Evolutionary conservation across 164 flowering plant genomes (phyloP).

Genomic region (Umbellularia californica): DNA sequence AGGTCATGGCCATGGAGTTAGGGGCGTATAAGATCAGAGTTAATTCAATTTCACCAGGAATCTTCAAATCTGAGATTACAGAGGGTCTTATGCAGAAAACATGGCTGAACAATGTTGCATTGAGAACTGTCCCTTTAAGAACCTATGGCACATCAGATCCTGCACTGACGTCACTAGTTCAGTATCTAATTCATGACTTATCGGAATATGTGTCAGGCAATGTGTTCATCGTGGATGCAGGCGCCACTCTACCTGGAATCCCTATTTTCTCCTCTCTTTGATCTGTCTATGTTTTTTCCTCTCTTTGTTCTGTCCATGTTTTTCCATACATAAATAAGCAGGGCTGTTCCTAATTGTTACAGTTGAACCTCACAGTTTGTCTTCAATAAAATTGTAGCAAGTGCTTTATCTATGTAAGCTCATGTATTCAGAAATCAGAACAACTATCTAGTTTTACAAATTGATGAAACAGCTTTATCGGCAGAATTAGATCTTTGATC

Average conservation of each 20-base stretch:
- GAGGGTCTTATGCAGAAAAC: slow-evolving; percentile 30
- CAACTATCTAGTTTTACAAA: no score
- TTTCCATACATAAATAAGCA: neutral
- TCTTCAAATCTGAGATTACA: slow-evolving; percentile 41
- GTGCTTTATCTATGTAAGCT: no score
- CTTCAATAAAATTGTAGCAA: neutral
- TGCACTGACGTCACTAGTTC: slow-evolving; percentile 37
- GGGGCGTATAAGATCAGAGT: slow-evolving; percentile 35
- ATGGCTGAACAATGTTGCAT: slow-evolving; percentile 34
- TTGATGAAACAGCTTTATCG: no score
- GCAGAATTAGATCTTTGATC: no score
- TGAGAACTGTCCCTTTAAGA: slow-evolving; percentile 31
- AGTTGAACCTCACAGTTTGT: neutral
- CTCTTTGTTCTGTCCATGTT: no score
- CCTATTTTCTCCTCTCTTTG: slow-evolving; percentile 42
- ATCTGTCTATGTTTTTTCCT: neutral
- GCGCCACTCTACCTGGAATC: slow-evolving; percentile 39
- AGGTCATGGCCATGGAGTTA: slow-evolving; percentile 43
- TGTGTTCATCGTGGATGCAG: slow-evolving; percentile 36
- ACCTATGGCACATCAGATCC: slow-evolving; percentile 30
- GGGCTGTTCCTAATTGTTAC: no score
- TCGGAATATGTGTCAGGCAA: slow-evolving; percentile 40
- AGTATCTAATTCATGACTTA: slow-evolving; percentile 40
- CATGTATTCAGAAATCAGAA: no score
- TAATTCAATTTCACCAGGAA: slow-evolving; percentile 37